These are phyloP conservation scores for Psilocybe tampanensis DNA, from an alignment of 768 basidiomycete species.

Conservation along the genomic window DNA sequence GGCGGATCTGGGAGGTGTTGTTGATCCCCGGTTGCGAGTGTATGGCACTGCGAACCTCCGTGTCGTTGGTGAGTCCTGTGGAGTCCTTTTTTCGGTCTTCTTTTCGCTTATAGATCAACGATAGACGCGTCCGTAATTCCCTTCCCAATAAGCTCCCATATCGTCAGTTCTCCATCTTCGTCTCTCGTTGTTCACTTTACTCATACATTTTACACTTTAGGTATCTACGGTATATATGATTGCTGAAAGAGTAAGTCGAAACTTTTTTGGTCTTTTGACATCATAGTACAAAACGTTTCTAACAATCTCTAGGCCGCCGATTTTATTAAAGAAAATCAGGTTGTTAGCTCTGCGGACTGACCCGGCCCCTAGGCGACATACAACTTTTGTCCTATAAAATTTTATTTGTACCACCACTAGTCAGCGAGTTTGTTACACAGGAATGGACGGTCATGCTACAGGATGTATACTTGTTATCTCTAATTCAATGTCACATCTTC, in stretches of 20 bases:
- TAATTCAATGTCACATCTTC: too few species aligned
- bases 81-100: neutral
- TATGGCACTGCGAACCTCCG: slow-evolving; percentile 38
- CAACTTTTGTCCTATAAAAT: too few species aligned
- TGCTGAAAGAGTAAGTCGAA: slow-evolving; percentile 26
- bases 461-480: too few species aligned
- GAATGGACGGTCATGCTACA: too few species aligned
- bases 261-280: neutral
- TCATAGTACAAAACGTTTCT: neutral
- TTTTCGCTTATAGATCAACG: too few species aligned
- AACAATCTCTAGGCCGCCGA: slow-evolving; percentile 12
- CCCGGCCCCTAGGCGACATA: too few species aligned
- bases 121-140: slow-evolving; percentile 36
- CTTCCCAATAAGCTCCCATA: slow-evolving; percentile 33
- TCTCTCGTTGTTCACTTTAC: neutral
- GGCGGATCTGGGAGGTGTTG: slow-evolving; percentile 37
- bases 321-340: slow-evolving; percentile 7
- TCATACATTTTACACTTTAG: slow-evolving; percentile 3
- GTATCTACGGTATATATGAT: slow-evolving; percentile 30
- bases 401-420: too few species aligned
- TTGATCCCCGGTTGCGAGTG: slow-evolving; percentile 34
- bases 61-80: slow-evolving; percentile 29
- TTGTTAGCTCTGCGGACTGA: too few species aligned
- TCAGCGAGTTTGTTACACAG: too few species aligned
- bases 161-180: slow-evolving; percentile 19